phyloP scores from a whole-genome alignment of 2,329 filamentous ascomycete species.

The Calonectria ilicicola region DNA sequence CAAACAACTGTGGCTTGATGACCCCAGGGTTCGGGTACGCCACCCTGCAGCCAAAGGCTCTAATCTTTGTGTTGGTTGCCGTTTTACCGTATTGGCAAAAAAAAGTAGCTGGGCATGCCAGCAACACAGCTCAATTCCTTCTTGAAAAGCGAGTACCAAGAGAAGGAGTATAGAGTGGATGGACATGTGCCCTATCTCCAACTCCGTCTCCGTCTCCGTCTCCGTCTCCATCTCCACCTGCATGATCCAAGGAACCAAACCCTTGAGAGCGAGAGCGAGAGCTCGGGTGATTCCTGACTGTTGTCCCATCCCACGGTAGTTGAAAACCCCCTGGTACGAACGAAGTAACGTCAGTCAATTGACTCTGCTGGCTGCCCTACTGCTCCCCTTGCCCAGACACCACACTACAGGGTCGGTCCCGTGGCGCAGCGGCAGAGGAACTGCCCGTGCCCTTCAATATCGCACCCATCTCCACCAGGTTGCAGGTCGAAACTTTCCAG shows the following conservation, averaged over 20 bases:
- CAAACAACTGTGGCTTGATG: conserved; percentile 5
- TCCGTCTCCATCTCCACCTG: neutral
- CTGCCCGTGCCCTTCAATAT: conserved; percentile 1
- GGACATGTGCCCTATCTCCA: neutral
- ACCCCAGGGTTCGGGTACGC: conserved; percentile 1
- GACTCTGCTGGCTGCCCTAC: neutral
- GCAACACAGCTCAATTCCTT: neutral
- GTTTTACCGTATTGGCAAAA: conserved; percentile 5
- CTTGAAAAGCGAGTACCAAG: too few relatives aligned
- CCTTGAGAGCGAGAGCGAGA: neutral
- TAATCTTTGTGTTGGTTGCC: neutral
- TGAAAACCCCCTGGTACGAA: neutral
- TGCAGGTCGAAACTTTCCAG: conserved; percentile 11
- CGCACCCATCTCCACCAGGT: conserved; percentile 2
- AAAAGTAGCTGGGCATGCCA: neutral
- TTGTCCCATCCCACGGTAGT: conserved; percentile 14
- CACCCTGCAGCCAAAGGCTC: conserved; percentile 9
- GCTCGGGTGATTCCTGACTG: neutral
- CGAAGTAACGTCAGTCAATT: conserved; percentile 8
- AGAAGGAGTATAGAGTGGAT: neutral
- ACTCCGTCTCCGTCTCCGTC: neutral
- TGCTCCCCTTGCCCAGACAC: neutral
- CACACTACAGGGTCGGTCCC: neutral
- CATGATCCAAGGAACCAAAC: neutral
- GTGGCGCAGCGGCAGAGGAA: conserved; percentile 12